These are phyloP conservation scores for Acmispon strigosus DNA, from an alignment of 306 rosid species.

Conservation along the genomic window DNA sequence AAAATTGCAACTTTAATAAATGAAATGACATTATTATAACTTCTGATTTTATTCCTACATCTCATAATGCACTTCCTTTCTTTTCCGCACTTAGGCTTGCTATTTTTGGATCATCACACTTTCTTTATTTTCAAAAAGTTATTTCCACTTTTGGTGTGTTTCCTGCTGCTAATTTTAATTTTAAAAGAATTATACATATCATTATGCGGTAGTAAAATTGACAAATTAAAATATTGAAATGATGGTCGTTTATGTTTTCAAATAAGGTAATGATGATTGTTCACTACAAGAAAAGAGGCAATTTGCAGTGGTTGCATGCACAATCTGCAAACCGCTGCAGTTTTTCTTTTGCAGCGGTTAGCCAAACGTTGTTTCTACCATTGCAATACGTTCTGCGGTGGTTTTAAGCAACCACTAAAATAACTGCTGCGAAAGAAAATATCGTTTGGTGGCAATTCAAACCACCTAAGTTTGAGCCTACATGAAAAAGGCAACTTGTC, in stretches of 20 bases:
- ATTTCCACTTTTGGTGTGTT: neutral
- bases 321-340: no score
- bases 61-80: neutral
- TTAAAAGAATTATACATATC: neutral
- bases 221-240: neutral
- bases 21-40: constrained; percentile 12
- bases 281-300: no score
- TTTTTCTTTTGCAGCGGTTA: no score
- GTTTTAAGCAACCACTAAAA: no score
- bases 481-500: no score
- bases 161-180: neutral
- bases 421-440: no score
- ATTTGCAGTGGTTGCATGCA: no score
- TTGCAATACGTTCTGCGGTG: no score
- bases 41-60: constrained; percentile 11
- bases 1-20: constrained; percentile 6
- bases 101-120: constrained; percentile 16
- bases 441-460: no score
- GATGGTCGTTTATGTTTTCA: neutral
- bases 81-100: neutral
- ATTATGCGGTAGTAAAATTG: neutral
- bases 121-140: constrained; percentile 9
- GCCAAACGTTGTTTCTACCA: no score
- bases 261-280: no score
- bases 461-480: no score